A percentile compares a stretch with the other conserved stretches of the same genome.
Evolutionary conservation across 2,329 filamentous ascomycete genomes (phyloP).

Genomic region (Aspergillus flavus): DNA sequence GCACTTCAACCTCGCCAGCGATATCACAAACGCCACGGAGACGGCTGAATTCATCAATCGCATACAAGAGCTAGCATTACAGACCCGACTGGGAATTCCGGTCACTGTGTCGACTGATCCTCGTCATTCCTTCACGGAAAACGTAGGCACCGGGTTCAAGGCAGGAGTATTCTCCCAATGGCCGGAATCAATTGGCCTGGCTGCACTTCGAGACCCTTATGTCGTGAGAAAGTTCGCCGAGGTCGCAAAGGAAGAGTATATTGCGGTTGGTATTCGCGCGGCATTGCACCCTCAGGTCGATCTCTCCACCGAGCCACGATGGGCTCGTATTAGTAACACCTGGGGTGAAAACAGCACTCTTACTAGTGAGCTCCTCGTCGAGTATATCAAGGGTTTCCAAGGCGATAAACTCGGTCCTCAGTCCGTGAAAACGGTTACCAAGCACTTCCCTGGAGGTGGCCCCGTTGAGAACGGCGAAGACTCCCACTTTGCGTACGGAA

Average conservation of each 20-base stretch:
- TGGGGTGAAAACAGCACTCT: not conserved
- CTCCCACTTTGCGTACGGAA: not conserved
- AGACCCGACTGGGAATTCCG: not conserved
- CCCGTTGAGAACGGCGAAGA: not conserved
- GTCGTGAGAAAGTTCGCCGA: constrained; percentile 53
- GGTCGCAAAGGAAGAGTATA: constrained; percentile 51
- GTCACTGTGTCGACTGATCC: not conserved
- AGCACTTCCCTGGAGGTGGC: not conserved
- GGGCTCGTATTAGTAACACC: not conserved
- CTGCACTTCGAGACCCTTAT: constrained; percentile 49
- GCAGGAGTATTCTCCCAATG: constrained; percentile 54
- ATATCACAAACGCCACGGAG: not conserved
- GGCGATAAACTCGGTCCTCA: not conserved
- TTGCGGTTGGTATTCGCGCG: not conserved
- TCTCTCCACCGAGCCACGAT: not conserved
- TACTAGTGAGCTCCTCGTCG: not conserved
- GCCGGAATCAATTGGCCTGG: constrained; percentile 56
- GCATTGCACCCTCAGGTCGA: not conserved
- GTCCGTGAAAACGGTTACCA: not conserved
- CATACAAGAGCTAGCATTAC: not conserved
- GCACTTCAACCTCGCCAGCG: not conserved
- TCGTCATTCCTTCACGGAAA: not conserved
- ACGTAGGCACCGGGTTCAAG: constrained; percentile 43
- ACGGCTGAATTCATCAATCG: not conserved
- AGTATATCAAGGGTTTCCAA: not conserved